phyloP scores from a whole-genome alignment of 768 basidiomycete genomes.

The Scleroderma bovista region DNA sequence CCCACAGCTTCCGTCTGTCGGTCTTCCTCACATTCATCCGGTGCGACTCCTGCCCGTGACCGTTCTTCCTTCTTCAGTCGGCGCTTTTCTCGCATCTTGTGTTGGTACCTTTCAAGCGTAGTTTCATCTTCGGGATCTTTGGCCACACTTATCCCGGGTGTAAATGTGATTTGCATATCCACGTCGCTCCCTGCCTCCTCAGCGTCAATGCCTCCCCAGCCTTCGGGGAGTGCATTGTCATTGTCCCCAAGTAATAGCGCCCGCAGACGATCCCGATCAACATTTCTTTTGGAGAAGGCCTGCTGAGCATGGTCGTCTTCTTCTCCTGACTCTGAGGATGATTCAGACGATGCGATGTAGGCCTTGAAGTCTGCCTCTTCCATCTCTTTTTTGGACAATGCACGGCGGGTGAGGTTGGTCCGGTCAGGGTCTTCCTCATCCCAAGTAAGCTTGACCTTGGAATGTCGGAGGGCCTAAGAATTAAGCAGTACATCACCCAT shows the following conservation, averaged over 20 bases:
- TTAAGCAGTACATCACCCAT: not conserved
- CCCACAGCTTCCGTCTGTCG: conserved; percentile 73
- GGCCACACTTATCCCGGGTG: conserved; percentile 65
- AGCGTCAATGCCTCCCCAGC: conserved; percentile 46
- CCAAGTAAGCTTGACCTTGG: conserved; percentile 97
- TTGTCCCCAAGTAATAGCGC: conserved; percentile 64
- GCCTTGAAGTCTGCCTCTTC: conserved; percentile 88
- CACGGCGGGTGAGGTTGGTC: conserved; percentile 69
- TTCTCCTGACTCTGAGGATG: conserved; percentile 34
- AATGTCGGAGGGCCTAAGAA: conserved; percentile 86
- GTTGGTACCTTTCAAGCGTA: conserved; percentile 82
- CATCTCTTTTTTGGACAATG: conserved; percentile 76
- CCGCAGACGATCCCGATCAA: conserved; percentile 72
- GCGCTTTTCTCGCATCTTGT: conserved; percentile 86
- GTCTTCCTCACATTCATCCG: conserved; percentile 18
- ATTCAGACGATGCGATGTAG: conserved; percentile 57
- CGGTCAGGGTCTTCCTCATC: conserved; percentile 95
- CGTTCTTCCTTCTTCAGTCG: conserved; percentile 69
- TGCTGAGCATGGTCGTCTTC: conserved; percentile 11
- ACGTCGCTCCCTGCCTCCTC: conserved; percentile 41
- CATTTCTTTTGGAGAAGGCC: conserved; percentile 36
- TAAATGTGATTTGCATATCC: conserved; percentile 96
- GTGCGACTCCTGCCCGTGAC: conserved; percentile 35
- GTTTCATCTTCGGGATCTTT: conserved; percentile 67
- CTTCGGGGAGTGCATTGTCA: conserved; percentile 72